phyloP scores from a whole-genome alignment of 768 basidiomycete genomes.

The Cystofilobasidium ferigula region DNA sequence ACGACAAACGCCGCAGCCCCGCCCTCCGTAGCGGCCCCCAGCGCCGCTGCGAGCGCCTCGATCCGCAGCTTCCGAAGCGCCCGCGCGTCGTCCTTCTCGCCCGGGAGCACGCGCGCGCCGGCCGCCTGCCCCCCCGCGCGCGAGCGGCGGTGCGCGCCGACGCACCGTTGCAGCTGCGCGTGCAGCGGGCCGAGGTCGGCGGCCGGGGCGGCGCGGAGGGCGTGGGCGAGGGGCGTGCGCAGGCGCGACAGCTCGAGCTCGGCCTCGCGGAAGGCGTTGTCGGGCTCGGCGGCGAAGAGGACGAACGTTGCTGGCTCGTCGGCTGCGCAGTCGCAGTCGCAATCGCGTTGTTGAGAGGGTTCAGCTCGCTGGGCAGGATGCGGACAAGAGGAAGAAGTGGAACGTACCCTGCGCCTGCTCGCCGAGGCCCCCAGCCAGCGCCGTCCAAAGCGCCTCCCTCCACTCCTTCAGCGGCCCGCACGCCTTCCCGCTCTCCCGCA shows the following conservation, averaged over 20 bases:
- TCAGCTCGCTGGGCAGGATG: not conserved
- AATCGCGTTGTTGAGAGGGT: not conserved
- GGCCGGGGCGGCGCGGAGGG: not conserved
- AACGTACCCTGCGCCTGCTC: no score
- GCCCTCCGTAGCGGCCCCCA: no score
- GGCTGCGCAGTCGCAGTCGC: no score
- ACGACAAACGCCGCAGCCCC: no score
- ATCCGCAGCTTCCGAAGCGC: not conserved
- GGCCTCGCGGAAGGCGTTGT: slow-evolving; percentile 17
- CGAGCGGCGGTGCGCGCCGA: not conserved
- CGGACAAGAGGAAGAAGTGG: not conserved
- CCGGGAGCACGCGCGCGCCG: not conserved
- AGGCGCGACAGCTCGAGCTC: slow-evolving; percentile 2
- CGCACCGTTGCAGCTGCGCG: no score
- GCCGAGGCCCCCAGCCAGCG: not conserved
- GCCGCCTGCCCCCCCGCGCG: not conserved
- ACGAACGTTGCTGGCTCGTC: not conserved
- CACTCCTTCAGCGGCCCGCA: not conserved
- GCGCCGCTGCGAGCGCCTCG: not conserved
- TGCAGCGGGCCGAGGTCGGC: not conserved
- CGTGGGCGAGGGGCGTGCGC: not conserved
- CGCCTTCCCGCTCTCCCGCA: not conserved
- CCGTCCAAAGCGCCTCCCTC: slow-evolving; percentile 1
- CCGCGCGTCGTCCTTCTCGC: not conserved
- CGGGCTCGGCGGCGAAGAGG: slow-evolving; percentile 20